Percentiles rank a stretch among this genome's conserved stretches.
These are phyloP conservation scores for Oidiodendron maius DNA, from an alignment of 495 filamentous ascomycete species.

Conservation along the genomic window DNA sequence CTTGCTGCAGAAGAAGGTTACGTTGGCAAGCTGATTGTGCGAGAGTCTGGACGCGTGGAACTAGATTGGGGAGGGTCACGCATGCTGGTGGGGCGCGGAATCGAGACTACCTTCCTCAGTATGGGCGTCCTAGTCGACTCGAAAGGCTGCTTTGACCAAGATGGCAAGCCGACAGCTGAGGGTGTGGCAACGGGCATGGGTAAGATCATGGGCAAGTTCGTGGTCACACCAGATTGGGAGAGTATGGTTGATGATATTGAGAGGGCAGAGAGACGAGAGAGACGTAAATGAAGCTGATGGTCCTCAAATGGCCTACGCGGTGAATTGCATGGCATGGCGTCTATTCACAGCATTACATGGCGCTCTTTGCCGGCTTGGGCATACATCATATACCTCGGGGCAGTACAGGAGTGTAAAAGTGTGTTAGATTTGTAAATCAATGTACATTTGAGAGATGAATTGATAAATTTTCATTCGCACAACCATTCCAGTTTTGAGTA, in stretches of 20 bases:
- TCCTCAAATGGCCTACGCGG: too few relatives aligned
- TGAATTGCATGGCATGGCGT: too few relatives aligned
- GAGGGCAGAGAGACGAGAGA: not conserved
- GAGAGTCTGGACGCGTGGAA: constrained; percentile 52
- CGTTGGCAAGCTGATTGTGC: constrained; percentile 53
- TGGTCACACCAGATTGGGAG: constrained; percentile 43
- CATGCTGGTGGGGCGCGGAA: constrained; percentile 38
- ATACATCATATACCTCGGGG: too few relatives aligned
- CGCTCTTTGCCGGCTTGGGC: too few relatives aligned
- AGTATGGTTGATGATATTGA: not conserved
- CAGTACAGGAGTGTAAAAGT: too few relatives aligned
- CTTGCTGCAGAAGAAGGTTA: constrained; percentile 35
- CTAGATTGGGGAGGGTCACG: constrained; percentile 54
- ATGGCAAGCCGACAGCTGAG: constrained; percentile 18
- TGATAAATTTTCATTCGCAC: too few relatives aligned
- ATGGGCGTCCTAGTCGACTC: constrained; percentile 32
- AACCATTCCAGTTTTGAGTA: too few relatives aligned
- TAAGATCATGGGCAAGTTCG: constrained; percentile 51
- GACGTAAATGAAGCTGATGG: too few relatives aligned
- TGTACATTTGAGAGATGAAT: too few relatives aligned
- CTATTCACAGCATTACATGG: too few relatives aligned
- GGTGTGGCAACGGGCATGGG: constrained; percentile 51
- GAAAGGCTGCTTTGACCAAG: constrained; percentile 1
- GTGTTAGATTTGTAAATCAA: too few relatives aligned
- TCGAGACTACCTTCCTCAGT: constrained; percentile 36